Evolutionary conservation across 225 moss, liverwort and hornwort species (phyloP).

Genomic region (Bryoerythrophyllum caledonicum): DNA sequence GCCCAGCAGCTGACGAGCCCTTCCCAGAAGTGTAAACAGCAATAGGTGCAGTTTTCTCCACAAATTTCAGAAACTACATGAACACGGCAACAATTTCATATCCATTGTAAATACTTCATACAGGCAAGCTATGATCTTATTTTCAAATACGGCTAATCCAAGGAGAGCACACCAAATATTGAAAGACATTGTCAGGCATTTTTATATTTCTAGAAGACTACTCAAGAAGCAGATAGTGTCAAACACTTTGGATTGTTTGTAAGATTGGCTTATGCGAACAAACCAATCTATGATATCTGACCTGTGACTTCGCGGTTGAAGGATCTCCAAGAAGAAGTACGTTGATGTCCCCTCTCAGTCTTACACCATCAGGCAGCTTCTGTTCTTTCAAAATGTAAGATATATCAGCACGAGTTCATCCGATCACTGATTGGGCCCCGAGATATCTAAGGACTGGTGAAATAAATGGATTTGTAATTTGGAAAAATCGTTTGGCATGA

Average conservation of each 20-base stretch:
- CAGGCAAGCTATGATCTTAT: background rate
- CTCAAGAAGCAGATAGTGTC: background rate
- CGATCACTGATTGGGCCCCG: background rate
- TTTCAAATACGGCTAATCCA: background rate
- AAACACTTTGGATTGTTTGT: background rate
- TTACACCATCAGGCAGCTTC: constrained; percentile 80
- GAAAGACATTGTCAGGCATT: background rate
- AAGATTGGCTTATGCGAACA: background rate
- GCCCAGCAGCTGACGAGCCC: constrained; percentile 94
- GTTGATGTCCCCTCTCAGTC: constrained; percentile 90
- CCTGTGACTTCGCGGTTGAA: constrained; percentile 97
- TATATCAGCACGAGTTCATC: background rate
- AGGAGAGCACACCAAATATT: background rate
- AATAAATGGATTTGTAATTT: background rate
- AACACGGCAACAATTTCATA: constrained; percentile 11
- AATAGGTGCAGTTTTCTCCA: constrained; percentile 94
- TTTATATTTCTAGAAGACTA: background rate
- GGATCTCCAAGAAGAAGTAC: constrained; percentile 96
- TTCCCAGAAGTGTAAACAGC: constrained; percentile 98
- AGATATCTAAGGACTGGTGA: background rate
- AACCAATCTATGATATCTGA: constrained; percentile 7
- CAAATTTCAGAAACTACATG: constrained; percentile 93
- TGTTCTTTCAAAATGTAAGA: constrained; percentile 34
- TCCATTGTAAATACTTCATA: background rate
- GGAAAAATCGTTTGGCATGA: background rate